These are phyloP conservation scores for Paecilomyces formosus DNA, from an alignment of 2,329 filamentous ascomycete species.

Conservation along the genomic window DNA sequence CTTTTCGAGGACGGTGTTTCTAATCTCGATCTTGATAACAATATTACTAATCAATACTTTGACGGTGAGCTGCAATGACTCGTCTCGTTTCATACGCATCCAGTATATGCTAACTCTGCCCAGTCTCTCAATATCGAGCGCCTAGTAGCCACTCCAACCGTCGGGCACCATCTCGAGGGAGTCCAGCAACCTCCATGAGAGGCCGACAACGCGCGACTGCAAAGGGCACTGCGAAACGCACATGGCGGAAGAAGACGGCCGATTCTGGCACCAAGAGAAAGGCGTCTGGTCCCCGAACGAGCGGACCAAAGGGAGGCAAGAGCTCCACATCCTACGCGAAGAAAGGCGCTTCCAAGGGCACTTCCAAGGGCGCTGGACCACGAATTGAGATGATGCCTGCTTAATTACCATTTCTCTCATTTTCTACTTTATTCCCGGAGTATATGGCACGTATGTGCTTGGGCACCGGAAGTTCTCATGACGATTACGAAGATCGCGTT, in stretches of 20 bases:
- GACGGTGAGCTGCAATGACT: constrained; percentile 13
- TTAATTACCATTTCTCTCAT: constrained; percentile 10
- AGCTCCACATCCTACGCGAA: constrained; percentile 13
- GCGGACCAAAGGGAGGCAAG: constrained; percentile 14
- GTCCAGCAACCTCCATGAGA: neutral
- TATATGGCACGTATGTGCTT: neutral
- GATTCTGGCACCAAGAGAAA: constrained; percentile 1
- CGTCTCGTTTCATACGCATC: neutral
- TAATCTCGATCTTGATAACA: constrained; percentile 14
- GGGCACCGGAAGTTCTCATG: neutral
- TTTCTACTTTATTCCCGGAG: neutral
- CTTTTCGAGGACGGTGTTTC: constrained; percentile 21
- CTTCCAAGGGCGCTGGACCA: constrained; percentile 14
- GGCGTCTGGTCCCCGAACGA: neutral
- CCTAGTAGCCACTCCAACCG: neutral
- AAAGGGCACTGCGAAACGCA: neutral
- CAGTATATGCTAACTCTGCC: constrained; percentile 8
- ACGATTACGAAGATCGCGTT: neutral
- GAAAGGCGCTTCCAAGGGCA: constrained; percentile 17
- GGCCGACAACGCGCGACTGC: neutral
- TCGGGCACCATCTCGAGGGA: neutral
- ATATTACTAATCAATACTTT: constrained; percentile 28
- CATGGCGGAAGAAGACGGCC: neutral
- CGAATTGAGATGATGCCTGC: constrained; percentile 33
- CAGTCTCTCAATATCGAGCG: neutral